These are phyloP conservation scores for Globisporangium parvum DNA, from an alignment of 352 stramenopile species.

Conservation along the genomic window DNA sequence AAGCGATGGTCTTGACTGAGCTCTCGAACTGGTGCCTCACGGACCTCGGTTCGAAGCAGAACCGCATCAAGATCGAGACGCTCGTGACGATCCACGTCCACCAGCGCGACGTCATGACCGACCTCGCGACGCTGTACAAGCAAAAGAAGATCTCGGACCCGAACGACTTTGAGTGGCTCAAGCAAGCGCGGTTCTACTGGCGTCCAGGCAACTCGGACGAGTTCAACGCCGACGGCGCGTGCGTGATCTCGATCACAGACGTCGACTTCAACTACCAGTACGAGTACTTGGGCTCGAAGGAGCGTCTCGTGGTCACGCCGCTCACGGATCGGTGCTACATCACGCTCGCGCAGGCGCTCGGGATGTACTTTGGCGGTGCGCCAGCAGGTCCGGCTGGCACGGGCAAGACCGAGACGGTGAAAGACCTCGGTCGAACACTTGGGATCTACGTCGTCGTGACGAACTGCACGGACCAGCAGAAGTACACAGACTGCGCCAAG, in stretches of 20 bases:
- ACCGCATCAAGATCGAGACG: constrained; percentile 97
- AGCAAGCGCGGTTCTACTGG: constrained; percentile 99
- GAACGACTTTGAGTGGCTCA: constrained; percentile 99
- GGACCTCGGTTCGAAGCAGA: constrained; percentile 94
- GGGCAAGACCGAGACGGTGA: constrained; percentile 97
- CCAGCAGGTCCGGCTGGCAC: constrained; percentile 94
- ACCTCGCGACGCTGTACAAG: constrained; percentile 91
- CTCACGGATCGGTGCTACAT: constrained; percentile 98
- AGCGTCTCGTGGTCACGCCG: constrained; percentile 95
- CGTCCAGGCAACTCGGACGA: constrained; percentile 91
- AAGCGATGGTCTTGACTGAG: constrained; percentile 91
- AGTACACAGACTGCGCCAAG: constrained; percentile 97
- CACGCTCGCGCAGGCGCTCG: constrained; percentile 95
- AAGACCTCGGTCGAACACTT: constrained; percentile 93
- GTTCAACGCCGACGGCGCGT: constrained; percentile 92
- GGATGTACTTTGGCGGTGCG: constrained; percentile 97
- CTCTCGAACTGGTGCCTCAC: constrained; percentile 96
- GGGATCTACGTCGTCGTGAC: constrained; percentile 97
- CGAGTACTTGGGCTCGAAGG: constrained; percentile 97
- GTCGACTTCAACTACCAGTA: constrained; percentile 99
- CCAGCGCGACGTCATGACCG: constrained; percentile 95
- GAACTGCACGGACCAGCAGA: constrained; percentile 97
- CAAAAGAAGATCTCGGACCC: constrained; percentile 95
- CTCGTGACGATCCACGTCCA: constrained; percentile 98
- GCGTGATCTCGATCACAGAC: constrained; percentile 97